phyloP scores from a whole-genome alignment of 352 stramenopile species.

The Phytophthora sansomeana region DNA sequence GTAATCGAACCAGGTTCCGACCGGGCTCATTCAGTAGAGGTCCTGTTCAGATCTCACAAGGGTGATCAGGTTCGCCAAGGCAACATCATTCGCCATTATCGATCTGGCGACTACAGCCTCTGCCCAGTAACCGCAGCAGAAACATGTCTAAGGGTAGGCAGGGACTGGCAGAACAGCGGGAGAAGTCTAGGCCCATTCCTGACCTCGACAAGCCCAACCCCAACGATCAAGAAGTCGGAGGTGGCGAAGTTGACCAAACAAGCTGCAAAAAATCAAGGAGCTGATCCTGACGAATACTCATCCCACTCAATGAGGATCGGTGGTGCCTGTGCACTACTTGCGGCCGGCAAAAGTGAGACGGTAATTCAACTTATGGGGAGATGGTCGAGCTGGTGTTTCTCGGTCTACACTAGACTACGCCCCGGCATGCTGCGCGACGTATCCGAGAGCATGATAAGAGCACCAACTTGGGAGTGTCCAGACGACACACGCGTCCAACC shows the following conservation, averaged over 20 bases:
- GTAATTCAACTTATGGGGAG: conserved; percentile 34
- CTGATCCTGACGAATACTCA: neutral
- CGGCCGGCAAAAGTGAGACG: conserved; percentile 35
- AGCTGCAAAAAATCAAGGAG: conserved; percentile 12
- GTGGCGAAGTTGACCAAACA: conserved; percentile 28
- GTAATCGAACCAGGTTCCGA: neutral
- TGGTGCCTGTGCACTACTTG: conserved; percentile 30
- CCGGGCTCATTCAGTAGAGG: conserved; percentile 7
- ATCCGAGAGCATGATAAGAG: conserved; percentile 34
- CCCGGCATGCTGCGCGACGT: conserved; percentile 23
- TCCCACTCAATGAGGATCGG: conserved; percentile 31
- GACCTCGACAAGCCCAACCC: neutral
- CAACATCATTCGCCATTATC: conserved; percentile 21
- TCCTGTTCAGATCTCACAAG: conserved; percentile 15
- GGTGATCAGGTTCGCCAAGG: conserved; percentile 10
- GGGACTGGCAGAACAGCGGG: neutral
- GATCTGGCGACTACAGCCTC: conserved; percentile 1
- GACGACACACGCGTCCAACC: neutral
- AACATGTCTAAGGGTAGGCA: neutral
- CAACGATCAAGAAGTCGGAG: conserved; percentile 4
- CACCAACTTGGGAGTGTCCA: conserved; percentile 27
- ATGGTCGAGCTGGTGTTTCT: conserved; percentile 40
- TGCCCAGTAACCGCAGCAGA: conserved; percentile 25
- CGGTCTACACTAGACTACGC: conserved; percentile 24
- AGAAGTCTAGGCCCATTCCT: neutral